A percentile compares a stretch with the other conserved stretches of the same genome.
These are phyloP conservation scores for Nakazawaea holstii DNA, from an alignment of 805 yeast genomes.

Conservation along the genomic window DNA sequence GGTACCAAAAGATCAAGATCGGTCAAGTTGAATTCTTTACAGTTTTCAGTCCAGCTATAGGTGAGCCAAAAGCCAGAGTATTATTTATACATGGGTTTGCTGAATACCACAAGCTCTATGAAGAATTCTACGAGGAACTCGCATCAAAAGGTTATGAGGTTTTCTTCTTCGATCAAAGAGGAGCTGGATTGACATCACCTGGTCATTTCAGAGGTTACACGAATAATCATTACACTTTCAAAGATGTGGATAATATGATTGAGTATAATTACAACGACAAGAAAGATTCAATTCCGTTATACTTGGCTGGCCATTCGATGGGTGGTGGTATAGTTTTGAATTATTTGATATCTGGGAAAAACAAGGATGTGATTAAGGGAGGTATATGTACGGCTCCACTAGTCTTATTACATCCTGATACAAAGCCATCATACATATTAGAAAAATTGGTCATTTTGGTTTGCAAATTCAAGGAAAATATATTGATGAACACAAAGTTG, in stretches of 20 bases:
- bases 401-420: slow-evolving; percentile 49
- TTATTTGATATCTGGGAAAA: slow-evolving; percentile 53
- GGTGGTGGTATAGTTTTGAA: slow-evolving; percentile 72
- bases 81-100: slow-evolving; percentile 69
- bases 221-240: slow-evolving; percentile 48
- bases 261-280: slow-evolving; percentile 33
- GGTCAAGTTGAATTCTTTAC: slow-evolving; percentile 10
- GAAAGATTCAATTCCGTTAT: slow-evolving; percentile 33
- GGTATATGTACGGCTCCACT: slow-evolving; percentile 56
- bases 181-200: slow-evolving; percentile 59
- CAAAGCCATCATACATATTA: slow-evolving; percentile 44
- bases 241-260: slow-evolving; percentile 57
- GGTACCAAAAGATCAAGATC: slow-evolving; percentile 4
- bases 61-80: slow-evolving; percentile 41
- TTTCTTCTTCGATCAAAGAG: slow-evolving; percentile 70
- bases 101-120: slow-evolving; percentile 47
- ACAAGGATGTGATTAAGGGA: slow-evolving; percentile 39
- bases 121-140: slow-evolving; percentile 48
- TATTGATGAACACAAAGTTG: slow-evolving; percentile 49
- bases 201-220: slow-evolving; percentile 51
- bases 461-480: slow-evolving; percentile 38
- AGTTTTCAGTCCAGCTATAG: not conserved
- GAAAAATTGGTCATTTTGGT: slow-evolving; percentile 36
- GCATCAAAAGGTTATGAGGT: slow-evolving; percentile 53
- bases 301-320: slow-evolving; percentile 70